Conservation (phyloP, 2,329 filamentous ascomycete genomes). For the Sphaerulina vaccinii region DNA sequence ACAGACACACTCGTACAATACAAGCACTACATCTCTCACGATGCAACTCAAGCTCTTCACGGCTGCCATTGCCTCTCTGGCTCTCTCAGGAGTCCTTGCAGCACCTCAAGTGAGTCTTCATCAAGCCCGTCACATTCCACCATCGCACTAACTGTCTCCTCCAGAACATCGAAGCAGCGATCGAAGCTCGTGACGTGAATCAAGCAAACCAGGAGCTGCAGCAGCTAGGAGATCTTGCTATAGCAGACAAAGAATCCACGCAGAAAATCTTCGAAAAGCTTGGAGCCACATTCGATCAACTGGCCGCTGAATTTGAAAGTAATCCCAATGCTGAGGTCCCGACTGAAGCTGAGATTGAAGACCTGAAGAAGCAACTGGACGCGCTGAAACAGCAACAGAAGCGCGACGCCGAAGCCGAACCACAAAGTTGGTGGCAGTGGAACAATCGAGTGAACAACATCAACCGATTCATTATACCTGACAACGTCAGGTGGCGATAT, state of each 20-base stretch:
- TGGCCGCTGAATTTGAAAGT: neutral
- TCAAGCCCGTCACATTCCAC: neutral
- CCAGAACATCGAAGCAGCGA: too few species aligned
- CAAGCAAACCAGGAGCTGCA: neutral
- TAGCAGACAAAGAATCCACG: neutral
- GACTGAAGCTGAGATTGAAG: neutral
- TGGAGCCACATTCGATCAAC: neutral
- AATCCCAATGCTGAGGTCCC: neutral
- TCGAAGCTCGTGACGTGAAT: slow-evolving; percentile 8
- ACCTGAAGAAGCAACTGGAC: neutral
- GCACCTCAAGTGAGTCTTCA: neutral
- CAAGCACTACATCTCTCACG: neutral
- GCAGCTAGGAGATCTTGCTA: neutral
- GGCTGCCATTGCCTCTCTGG: slow-evolving; percentile 7
- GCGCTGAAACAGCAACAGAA: slow-evolving; percentile 1
- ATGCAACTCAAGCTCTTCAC: slow-evolving; percentile 15
- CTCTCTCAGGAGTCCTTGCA: slow-evolving; percentile 10
- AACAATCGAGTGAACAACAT: too few species aligned
- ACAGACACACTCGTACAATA: neutral
- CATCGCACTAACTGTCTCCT: neutral
- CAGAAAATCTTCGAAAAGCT: neutral
- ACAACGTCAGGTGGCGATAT: too few species aligned
- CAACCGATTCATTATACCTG: too few species aligned
- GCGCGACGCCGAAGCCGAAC: neutral
- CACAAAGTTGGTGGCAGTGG: too few species aligned